Percentiles rank a stretch among this genome's conserved stretches.
These are phyloP conservation scores for Pestalotiopsis sp. DNA, from an alignment of 2,329 filamentous ascomycete genomes.

Conservation along the genomic window DNA sequence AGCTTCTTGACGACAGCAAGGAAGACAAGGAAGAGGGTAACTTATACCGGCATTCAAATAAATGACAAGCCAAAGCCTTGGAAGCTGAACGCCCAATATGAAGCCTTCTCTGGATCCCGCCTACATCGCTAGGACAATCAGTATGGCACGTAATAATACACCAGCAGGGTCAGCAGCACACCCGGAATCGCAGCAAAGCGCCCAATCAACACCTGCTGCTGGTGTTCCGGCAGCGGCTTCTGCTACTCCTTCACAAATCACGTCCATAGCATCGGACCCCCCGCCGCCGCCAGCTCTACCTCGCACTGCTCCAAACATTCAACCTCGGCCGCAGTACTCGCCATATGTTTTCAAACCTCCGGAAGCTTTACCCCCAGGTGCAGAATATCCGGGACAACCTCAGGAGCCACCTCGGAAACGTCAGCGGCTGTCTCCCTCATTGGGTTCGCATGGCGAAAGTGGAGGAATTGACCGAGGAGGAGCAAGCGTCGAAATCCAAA, in stretches of 20 bases:
- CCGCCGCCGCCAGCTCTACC: neutral
- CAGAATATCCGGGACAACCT: neutral
- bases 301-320: neutral
- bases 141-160: conserved; percentile 1
- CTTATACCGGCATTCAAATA: neutral
- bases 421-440: neutral
- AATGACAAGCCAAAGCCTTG: neutral
- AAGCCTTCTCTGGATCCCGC: conserved; percentile 5
- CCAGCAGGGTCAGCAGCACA: neutral
- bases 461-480: neutral
- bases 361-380: neutral
- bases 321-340: neutral
- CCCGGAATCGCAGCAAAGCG: neutral
- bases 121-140: conserved; percentile 5
- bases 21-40: neutral
- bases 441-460: neutral
- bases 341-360: neutral
- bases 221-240: neutral
- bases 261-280: neutral
- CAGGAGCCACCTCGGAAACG: neutral
- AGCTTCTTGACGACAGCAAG: too few relatives aligned
- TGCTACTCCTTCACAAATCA: neutral
- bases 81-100: neutral
- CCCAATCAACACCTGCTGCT: neutral
- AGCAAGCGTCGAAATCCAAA: neutral